Percentiles rank a stretch among this genome's conserved stretches.
Conservation (phyloP, 2,329 filamentous ascomycete species). For the Alternaria ventricosa region DNA sequence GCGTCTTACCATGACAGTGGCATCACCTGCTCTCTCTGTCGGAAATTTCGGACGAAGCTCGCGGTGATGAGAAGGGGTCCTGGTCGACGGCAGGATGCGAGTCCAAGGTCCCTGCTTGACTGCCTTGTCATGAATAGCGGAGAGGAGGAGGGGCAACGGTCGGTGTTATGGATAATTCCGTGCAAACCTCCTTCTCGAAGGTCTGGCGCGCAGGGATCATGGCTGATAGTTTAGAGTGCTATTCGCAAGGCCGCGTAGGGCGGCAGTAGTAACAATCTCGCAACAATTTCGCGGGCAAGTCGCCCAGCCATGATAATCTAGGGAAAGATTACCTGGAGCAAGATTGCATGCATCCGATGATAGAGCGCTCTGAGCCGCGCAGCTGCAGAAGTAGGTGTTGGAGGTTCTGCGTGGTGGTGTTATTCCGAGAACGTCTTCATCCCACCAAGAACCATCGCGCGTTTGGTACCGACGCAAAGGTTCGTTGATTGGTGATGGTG, state of each 20-base stretch:
- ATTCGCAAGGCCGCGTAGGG: slow-evolving; percentile 23
- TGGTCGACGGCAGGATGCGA: slow-evolving; percentile 11
- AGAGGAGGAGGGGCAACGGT: slow-evolving; percentile 21
- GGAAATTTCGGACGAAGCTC: slow-evolving; percentile 5
- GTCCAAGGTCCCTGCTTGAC: slow-evolving; percentile 13
- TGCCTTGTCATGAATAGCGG: slow-evolving; percentile 13
- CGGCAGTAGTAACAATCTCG: slow-evolving; percentile 7
- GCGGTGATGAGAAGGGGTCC: slow-evolving; percentile 11
- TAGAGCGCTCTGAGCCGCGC: neutral
- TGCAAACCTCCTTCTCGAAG: slow-evolving; percentile 33
- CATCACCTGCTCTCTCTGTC: slow-evolving; percentile 4
- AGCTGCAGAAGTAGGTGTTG: slow-evolving; percentile 5
- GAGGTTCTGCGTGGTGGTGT: slow-evolving; percentile 6
- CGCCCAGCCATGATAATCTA: slow-evolving; percentile 4
- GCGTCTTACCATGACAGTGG: neutral
- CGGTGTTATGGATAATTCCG: slow-evolving; percentile 24
- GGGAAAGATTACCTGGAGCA: neutral
- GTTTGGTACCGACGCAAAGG: slow-evolving; percentile 12
- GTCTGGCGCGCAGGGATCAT: slow-evolving; percentile 21
- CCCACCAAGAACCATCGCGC: slow-evolving; percentile 13
- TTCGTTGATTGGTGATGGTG: slow-evolving; percentile 9
- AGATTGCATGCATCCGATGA: neutral
- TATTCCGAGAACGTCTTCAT: slow-evolving; percentile 15
- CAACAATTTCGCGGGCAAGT: slow-evolving; percentile 4
- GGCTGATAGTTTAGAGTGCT: slow-evolving; percentile 15